Base-by-base conservation (phyloP, 345 rosid species). In the Eucalyptus cloeziana region DNA sequence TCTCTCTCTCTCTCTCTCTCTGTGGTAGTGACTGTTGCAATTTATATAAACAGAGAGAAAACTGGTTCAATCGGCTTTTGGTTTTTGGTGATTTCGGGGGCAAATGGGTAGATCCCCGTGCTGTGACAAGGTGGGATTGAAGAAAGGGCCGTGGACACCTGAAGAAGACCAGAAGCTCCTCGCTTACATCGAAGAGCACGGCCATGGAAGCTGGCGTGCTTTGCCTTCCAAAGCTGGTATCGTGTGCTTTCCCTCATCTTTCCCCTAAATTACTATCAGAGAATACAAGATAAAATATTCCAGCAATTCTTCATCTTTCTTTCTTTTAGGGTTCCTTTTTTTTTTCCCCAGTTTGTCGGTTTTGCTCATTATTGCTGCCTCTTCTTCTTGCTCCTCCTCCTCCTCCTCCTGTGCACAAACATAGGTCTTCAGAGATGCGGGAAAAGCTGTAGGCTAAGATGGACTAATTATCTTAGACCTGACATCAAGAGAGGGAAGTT, bases 111-210 rank as follows among this genome's bases (percentile, higher is more conserved):
- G 98, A 90, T 94, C 97, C 6, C 97, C 98, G 8, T 94, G 98
- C 89, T 96, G 99, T 87, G 98, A 97, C 88, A 96, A 97, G 91
- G 94, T 93, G 4, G 99, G 98, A 4, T 89, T 97, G 90, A 97
- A 97, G 96, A 97, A 95, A 95, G 99, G 99, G 33, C 99, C 99
- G 40, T 97, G 99, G 99, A 97, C 98, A 50, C 97, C 96, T 24
- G 99, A 96, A 92, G 99, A 96, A 90, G 99, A 97, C 91, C 98
- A 96, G 89, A 97, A 97, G 88, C 99, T 97, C 90, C 89, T 97
- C 76, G 99, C 96, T 88, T 96, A 94, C 91, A 95, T 97, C 60
- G 98, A 97, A 91, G 98, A 97, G 89, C 95, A 96, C 88, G 99
- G 99, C 86, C 98, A 96, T 92, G 99, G 99, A 89, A 96, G 99